Percentiles rank a stretch among this genome's conserved stretches.
Conservation (phyloP, 495 filamentous ascomycete genomes). For the Penicillium ochrochloron region DNA sequence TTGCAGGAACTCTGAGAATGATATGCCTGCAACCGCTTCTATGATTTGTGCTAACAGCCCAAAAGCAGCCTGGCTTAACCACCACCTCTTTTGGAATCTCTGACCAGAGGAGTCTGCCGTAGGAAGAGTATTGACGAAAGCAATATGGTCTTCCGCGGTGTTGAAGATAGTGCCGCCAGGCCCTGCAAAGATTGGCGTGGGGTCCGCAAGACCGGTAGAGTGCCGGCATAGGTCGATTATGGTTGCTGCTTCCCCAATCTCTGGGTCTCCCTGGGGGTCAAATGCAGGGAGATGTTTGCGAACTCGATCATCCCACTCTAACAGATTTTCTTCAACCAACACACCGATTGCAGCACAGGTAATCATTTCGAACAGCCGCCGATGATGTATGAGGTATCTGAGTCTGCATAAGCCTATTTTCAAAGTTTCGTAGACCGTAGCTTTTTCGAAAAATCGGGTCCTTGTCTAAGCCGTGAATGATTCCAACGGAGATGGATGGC, state of each 20-base stretch:
- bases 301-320: conserved; percentile 30
- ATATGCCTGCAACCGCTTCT: conserved; percentile 44
- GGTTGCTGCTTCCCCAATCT: conserved; percentile 37
- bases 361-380: conserved; percentile 43
- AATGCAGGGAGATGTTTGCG: conserved; percentile 31
- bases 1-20: conserved; percentile 44
- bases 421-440: conserved; percentile 31
- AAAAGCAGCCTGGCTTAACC: conserved; percentile 55
- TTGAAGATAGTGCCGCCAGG: conserved; percentile 13
- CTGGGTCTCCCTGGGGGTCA: conserved; percentile 18
- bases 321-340: conserved; percentile 35
- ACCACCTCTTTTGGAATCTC: conserved; percentile 33
- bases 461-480: conserved; percentile 22
- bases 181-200: conserved; percentile 30
- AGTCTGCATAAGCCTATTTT: conserved; percentile 16
- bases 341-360: conserved; percentile 38
- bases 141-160: conserved; percentile 26
- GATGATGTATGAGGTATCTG: conserved; percentile 41
- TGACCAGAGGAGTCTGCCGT: conserved; percentile 23
- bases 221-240: conserved; percentile 54
- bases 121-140: conserved; percentile 38
- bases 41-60: conserved; percentile 44
- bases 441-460: conserved; percentile 25
- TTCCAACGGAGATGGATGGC: conserved; percentile 31
- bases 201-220: conserved; percentile 45